Base-by-base conservation (phyloP, 106 monocot genomes). In the Apostasia ramifera region DNA sequence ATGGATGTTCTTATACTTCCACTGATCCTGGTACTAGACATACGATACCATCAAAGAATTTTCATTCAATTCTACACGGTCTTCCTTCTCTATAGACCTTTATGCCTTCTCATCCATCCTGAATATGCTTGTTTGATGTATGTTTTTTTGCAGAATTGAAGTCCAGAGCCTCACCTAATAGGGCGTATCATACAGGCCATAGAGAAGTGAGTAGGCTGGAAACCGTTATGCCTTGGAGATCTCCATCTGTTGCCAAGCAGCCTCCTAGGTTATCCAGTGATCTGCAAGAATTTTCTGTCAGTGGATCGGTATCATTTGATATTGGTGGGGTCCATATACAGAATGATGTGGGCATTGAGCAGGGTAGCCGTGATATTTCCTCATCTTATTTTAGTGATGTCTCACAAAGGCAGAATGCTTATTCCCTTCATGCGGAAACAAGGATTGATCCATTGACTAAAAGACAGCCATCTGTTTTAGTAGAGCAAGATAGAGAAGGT, bases 211-310 rank as follows among this genome's bases (percentile, higher is more conserved):
- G 59, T 57, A 72, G 69, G 61, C 42, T 61, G 15, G 86, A 77
- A 53, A 79, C 79, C 70, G 38, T 48, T 40, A 62, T 41, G 58
- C 85, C 82, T 63, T 74, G 66, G 68, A 85, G 79, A 68, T 79
- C 77, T 73, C 78, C 79, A 40, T 80, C 71, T 8, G 37, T 69
- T 59, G 79, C 74, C 55, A 82, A 78, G 13, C 63, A 37, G 6
- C 52, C 58, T 69, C 78, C 60, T 66, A 43, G 77, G 14, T 74
- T 71, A 67, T 74, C 69, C 54, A 51, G 66, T 71, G 67, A 81
- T 73, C 52, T 47, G 59, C 64, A 71, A 44, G 83, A 78, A 15
- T 74, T 70, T 42, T 39, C 79, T 59, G 79, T 76, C 59, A 53
- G 43, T 8, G 66, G 60, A 66, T 58, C 67, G 39, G 63, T 47